Percentiles rank a stretch among this genome's conserved stretches.
These are phyloP conservation scores for Salvia miltiorrhiza DNA, from an alignment of 257 asterid species.

Conservation along the genomic window DNA sequence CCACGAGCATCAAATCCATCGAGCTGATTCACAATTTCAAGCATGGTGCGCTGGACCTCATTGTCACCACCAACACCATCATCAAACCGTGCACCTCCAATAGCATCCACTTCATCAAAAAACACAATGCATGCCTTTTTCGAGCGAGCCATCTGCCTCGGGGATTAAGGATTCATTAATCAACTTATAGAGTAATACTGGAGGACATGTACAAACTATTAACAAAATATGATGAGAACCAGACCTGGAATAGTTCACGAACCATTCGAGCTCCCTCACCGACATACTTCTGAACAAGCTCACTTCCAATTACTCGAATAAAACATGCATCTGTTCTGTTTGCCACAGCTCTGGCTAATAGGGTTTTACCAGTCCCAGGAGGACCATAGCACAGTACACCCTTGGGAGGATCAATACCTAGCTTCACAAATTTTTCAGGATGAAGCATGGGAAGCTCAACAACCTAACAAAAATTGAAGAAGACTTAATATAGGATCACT, in stretches of 20 bases:
- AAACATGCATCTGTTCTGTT: constrained; percentile 91
- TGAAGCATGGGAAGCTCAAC: constrained; percentile 74
- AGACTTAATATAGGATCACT: not conserved
- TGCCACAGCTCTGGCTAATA: constrained; percentile 92
- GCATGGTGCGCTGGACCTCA: constrained; percentile 99
- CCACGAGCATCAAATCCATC: constrained; percentile 99
- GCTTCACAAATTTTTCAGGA: constrained; percentile 91
- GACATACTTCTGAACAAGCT: constrained; percentile 95
- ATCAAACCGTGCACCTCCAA: constrained; percentile 97
- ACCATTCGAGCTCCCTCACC: constrained; percentile 99
- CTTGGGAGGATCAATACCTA: constrained; percentile 99
- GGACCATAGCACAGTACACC: constrained; percentile 98
- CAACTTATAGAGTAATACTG: not conserved
- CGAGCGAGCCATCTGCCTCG: constrained; percentile 94
- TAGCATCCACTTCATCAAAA: constrained; percentile 95
- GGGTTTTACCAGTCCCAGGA: constrained; percentile 98
- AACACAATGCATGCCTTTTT: constrained; percentile 96
- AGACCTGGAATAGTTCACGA: constrained; percentile 94
- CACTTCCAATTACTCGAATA: constrained; percentile 95
- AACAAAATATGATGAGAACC: constrained; percentile 5
- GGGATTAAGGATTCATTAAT: not conserved
- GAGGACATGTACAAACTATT: not conserved
- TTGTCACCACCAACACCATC: constrained; percentile 98
- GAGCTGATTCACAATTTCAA: constrained; percentile 95
- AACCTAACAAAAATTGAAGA: constrained; percentile 36